These are phyloP conservation scores for Talaromyces sp. DNA, from an alignment of 2,329 filamentous ascomycete species.

Conservation along the genomic window DNA sequence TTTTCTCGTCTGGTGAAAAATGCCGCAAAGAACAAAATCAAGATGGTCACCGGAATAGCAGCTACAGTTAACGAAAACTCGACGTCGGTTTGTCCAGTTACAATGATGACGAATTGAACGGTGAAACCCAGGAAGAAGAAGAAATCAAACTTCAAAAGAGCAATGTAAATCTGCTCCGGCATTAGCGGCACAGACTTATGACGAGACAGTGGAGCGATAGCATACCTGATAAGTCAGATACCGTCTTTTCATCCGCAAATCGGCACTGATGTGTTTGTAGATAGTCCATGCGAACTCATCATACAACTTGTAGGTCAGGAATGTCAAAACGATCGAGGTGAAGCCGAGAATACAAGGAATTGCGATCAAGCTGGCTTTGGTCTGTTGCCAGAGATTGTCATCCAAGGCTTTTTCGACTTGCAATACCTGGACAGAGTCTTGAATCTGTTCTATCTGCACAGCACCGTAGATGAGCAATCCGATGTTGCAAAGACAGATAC, in stretches of 20 bases:
- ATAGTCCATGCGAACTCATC: constrained; percentile 99
- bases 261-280: constrained; percentile 97
- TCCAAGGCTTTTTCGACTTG: constrained; percentile 38
- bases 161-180: constrained; percentile 77
- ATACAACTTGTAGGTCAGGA: constrained; percentile 90
- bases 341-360: constrained; percentile 80
- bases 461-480: constrained; percentile 89
- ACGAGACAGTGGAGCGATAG: not conserved
- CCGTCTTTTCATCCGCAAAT: constrained; percentile 92
- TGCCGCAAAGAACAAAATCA: constrained; percentile 79
- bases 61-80: constrained; percentile 85
- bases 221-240: constrained; percentile 94
- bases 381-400: constrained; percentile 61
- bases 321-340: constrained; percentile 66
- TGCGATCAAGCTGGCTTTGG: constrained; percentile 74
- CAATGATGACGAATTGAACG: constrained; percentile 93
- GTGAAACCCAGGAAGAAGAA: constrained; percentile 99
- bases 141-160: constrained; percentile 97
- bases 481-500: constrained; percentile 86
- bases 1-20: constrained; percentile 83
- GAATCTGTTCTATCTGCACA: constrained; percentile 73
- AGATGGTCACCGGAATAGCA: constrained; percentile 85
- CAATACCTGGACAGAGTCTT: too few species aligned
- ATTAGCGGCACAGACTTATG: too few species aligned
- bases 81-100: constrained; percentile 63